A percentile compares a stretch with the other conserved stretches of the same genome.
These are phyloP conservation scores for Myriosclerotinia scirpicola DNA, from an alignment of 2,329 filamentous ascomycete genomes.

Conservation along the genomic window DNA sequence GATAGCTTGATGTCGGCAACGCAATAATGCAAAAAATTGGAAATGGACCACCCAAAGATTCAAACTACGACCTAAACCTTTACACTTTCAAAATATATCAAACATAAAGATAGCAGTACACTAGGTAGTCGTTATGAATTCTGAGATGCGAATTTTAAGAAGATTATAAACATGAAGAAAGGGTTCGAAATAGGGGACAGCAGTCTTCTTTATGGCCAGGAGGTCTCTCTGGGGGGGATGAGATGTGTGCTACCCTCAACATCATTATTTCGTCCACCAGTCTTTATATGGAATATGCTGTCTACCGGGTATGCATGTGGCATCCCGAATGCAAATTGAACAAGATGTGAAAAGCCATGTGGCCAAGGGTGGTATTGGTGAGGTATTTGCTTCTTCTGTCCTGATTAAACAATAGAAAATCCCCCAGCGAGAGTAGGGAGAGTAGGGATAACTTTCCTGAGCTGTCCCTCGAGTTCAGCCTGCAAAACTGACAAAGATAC, in stretches of 20 bases:
- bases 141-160: not conserved
- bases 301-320: not conserved
- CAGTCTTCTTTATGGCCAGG: not conserved
- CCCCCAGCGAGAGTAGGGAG: not conserved
- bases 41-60: slow-evolving; percentile 10
- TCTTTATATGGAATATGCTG: not conserved
- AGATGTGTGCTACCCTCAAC: too few species aligned
- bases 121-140: not conserved
- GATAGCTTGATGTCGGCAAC: slow-evolving; percentile 7
- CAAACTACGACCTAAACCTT: not conserved
- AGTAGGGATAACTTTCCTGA: not conserved
- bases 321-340: not conserved
- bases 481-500: not conserved
- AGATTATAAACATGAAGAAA: not conserved
- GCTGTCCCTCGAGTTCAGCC: not conserved
- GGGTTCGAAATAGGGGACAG: not conserved
- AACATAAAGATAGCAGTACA: slow-evolving; percentile 3
- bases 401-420: not conserved
- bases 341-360: not conserved
- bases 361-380: not conserved
- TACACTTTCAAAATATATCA: not conserved
- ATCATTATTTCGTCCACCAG: not conserved
- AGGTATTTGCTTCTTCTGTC: slow-evolving; percentile 4
- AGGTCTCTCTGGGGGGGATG: too few species aligned
- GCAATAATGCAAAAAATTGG: not conserved